These are phyloP conservation scores for Marchantia paleacea DNA, from an alignment of 225 moss, liverwort and hornwort species.

Conservation along the genomic window DNA sequence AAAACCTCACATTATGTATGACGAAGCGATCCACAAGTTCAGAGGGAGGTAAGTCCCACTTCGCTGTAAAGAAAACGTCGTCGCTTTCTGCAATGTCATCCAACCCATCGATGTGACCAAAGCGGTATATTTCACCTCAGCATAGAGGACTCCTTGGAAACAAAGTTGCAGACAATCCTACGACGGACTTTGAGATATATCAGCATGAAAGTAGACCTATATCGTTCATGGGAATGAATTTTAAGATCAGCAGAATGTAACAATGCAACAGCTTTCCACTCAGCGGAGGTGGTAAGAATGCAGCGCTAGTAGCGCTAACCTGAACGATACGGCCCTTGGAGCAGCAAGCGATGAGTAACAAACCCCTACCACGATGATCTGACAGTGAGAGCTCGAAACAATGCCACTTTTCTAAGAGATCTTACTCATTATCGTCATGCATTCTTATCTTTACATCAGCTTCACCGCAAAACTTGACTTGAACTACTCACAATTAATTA, in stretches of 20 bases:
- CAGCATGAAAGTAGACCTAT: no score
- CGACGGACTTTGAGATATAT: no score
- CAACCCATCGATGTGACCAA: background rate
- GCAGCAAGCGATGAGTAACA: conserved; percentile 44
- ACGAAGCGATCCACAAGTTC: conserved; percentile 30
- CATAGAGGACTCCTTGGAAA: no score
- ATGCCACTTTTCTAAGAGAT: no score
- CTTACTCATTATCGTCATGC: no score
- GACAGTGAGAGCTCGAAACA: background rate
- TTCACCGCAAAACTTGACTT: no score
- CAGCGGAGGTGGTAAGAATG: background rate
- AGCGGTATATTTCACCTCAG: background rate
- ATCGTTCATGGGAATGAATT: background rate
- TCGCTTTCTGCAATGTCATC: conserved; percentile 13
- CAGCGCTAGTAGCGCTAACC: conserved; percentile 14
- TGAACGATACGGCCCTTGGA: conserved; percentile 47
- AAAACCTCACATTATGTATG: conserved; percentile 36
- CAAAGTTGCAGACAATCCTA: no score
- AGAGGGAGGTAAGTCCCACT: conserved; percentile 38
- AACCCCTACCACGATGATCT: conserved; percentile 32
- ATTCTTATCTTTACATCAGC: no score
- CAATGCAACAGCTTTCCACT: background rate
- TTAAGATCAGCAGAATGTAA: background rate
- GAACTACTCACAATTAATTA: no score
- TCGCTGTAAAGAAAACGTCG: conserved; percentile 37